These are phyloP conservation scores for Trypanosoma melophagium DNA, from an alignment of 208 protist species.

Conservation along the genomic window DNA sequence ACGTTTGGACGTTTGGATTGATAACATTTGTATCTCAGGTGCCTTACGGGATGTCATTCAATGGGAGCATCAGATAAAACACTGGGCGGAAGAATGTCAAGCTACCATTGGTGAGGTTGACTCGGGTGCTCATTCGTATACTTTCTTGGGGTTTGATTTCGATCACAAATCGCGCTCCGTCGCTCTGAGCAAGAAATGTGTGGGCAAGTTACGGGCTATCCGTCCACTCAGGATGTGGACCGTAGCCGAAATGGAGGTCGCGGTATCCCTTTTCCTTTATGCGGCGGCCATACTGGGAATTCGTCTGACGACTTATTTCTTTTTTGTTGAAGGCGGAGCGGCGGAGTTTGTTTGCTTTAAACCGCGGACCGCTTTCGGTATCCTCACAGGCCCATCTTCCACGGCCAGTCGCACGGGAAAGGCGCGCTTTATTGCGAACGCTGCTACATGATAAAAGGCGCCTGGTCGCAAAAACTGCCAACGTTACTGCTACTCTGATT, in stretches of 20 bases:
- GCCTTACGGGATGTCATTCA: not conserved
- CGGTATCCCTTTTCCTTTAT: not conserved
- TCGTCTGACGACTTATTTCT: not conserved
- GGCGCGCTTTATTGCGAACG: not conserved
- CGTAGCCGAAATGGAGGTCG: not conserved
- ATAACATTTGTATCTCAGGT: slow-evolving; percentile 36
- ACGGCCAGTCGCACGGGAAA: not conserved
- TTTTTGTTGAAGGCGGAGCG: slow-evolving; percentile 1
- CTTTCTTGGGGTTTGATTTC: not conserved
- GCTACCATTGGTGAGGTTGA: slow-evolving; percentile 1
- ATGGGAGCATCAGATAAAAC: not conserved
- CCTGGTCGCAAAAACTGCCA: too few species aligned
- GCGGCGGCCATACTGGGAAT: not conserved
- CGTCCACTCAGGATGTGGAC: not conserved
- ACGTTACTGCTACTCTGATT: not conserved
- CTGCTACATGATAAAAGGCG: not conserved
- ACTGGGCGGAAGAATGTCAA: not conserved
- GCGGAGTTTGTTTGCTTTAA: not conserved
- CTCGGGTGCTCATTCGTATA: not conserved
- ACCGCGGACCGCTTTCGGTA: not conserved
- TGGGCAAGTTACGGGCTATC: not conserved
- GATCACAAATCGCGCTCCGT: not conserved
- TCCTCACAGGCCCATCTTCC: not conserved
- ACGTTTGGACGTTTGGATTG: slow-evolving; percentile 29
- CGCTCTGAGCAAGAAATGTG: not conserved